These are phyloP conservation scores for Blastobotrys malaysiensis DNA, from an alignment of 1,139 yeast genomes.

Conservation along the genomic window DNA sequence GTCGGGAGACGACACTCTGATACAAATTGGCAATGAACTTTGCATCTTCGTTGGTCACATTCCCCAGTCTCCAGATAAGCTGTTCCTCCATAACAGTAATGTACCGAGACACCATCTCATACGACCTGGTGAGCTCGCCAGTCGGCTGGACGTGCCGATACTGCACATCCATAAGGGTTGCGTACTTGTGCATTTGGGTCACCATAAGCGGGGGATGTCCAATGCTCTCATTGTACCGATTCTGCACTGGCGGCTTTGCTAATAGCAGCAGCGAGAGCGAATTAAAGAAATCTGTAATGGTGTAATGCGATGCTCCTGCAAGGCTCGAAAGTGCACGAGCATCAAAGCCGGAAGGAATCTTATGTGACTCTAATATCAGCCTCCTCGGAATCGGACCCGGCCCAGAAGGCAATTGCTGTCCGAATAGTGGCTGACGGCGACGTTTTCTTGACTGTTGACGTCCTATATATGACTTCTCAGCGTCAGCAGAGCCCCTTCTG, in stretches of 20 bases:
- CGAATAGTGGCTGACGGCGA: not conserved
- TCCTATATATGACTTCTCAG: not conserved
- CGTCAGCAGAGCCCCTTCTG: not conserved
- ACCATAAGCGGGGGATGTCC: not conserved
- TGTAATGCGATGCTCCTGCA: not conserved
- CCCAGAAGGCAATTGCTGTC: not conserved
- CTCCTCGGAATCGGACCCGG: not conserved
- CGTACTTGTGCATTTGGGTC: not conserved
- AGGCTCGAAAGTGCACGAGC: not conserved
- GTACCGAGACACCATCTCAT: not conserved
- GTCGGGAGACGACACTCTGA: not conserved
- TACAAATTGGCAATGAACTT: not conserved
- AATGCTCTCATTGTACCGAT: not conserved
- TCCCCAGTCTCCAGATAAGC: not conserved
- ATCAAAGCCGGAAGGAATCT: not conserved
- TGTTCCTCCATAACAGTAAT: not conserved
- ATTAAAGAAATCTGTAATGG: not conserved
- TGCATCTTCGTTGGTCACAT: not conserved
- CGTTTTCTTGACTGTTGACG: not conserved
- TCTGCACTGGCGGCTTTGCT: not conserved
- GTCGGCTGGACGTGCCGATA: not conserved
- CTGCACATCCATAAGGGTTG: not conserved
- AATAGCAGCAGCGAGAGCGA: not conserved
- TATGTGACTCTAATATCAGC: not conserved
- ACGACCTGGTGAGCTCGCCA: not conserved